Base-by-base conservation (phyloP, 164 flowering plant species). In the Vitis amurensis region DNA sequence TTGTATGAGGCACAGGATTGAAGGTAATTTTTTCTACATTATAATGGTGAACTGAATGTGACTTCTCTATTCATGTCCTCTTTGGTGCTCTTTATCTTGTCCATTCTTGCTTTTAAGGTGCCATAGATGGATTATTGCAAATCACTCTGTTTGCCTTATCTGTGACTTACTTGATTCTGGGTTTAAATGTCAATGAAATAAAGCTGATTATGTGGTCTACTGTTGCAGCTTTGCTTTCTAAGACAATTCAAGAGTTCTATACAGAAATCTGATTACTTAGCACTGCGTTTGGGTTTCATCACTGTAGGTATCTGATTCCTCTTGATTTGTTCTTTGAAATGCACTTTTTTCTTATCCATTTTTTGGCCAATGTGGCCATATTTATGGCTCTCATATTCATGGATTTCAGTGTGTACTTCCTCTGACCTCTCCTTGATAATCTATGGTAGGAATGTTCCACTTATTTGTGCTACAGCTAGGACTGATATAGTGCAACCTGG, bases 221-320 rank as follows among this genome's bases (percentile, higher is more conserved):
- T 66, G 55, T 29, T 84, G 84, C 93, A 94, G 99, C 93, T 94
- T 69, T 92, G 99, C 83, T 91, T 94, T 72, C 78, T 91, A 8
- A 77, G 86, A 50, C 99, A 94, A 60, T 92, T 94, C 76, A 87
- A 78, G 73, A 82, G 88, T 75, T 89, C 97, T 9, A 78, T 92
- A 29, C 50, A 69, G 61, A 92, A 85, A 74, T 86, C 95, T 49
- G 97, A 94, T 73, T 94, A 91, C 78, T 69, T 85, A 82, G 97
- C 95, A 48, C 72, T 94, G 69, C 91, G 97, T 19, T 70, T 87
- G 79, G 98, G 97, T 55, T 92, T 94, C 85, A 80, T 94, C 78
- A 86, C 89, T 52, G 99, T 94, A 74, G 73, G 98, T 85, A 77
- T 71, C 68, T 74, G 47, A 11, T 67, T 71, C 68, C 52, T 63